A percentile compares a stretch with the other conserved stretches of the same genome.
Evolutionary conservation across 306 rosid genomes (phyloP).

Genomic region (Gynostemma pentaphyllum): DNA sequence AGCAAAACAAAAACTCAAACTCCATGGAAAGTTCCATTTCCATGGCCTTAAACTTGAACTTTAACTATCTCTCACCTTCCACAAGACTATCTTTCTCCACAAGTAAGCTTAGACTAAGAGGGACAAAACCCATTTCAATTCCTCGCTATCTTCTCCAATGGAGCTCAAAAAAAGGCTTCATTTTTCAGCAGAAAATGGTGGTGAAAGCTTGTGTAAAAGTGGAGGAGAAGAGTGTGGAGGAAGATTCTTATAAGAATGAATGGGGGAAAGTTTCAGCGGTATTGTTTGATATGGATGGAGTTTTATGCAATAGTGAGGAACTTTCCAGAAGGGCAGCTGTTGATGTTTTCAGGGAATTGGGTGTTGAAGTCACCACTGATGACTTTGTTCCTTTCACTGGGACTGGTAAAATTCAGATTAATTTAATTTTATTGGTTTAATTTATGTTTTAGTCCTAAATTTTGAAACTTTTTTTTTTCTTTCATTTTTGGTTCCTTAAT

Average conservation of each 20-base stretch:
- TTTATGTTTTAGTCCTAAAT: too few species aligned
- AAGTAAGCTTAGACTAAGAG: conserved; percentile 12
- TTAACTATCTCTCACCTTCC: conserved; percentile 22
- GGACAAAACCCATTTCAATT: conserved; percentile 23
- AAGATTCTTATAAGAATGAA: conserved; percentile 21
- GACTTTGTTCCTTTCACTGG: conserved; percentile 92
- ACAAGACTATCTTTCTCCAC: conserved; percentile 23
- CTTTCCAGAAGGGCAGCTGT: conserved; percentile 76
- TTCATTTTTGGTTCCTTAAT: too few species aligned
- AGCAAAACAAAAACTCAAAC: conserved; percentile 7
- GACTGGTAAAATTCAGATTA: conserved; percentile 45
- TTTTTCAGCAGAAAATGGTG: conserved; percentile 20
- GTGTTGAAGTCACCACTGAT: conserved; percentile 64
- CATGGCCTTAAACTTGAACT: conserved; percentile 41
- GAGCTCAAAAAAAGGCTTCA: conserved; percentile 27
- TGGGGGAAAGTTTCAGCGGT: conserved; percentile 94
- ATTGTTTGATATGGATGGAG: conserved; percentile 96
- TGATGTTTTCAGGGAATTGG: conserved; percentile 77
- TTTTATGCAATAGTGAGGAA: conserved; percentile 82
- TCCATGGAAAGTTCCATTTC: conserved; percentile 14
- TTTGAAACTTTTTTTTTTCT: too few species aligned
- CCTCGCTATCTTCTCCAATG: conserved; percentile 27
- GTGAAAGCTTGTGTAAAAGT: conserved; percentile 50
- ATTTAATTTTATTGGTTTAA: background rate
- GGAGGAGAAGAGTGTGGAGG: conserved; percentile 35